phyloP scores from a whole-genome alignment of 2,329 filamentous ascomycete species.

The Colletotrichum endophyticum region DNA sequence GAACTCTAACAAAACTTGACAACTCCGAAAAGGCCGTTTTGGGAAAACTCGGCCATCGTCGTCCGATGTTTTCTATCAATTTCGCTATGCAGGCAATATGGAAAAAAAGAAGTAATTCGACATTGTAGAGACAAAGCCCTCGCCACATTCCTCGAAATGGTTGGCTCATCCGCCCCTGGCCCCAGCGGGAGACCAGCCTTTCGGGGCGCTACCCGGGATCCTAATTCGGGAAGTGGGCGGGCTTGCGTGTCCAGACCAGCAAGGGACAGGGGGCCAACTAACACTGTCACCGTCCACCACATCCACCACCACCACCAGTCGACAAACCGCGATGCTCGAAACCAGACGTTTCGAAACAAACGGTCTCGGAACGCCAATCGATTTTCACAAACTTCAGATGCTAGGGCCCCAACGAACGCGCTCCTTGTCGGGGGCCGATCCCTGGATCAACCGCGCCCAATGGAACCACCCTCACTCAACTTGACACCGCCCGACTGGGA shows the following conservation, averaged over 20 bases:
- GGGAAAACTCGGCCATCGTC: background rate
- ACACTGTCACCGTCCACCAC: background rate
- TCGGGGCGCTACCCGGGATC: slow-evolving; percentile 1
- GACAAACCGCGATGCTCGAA: background rate
- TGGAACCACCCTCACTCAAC: slow-evolving; percentile 6
- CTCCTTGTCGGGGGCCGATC: background rate
- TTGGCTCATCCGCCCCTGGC: background rate
- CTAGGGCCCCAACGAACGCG: background rate
- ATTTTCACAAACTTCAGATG: background rate
- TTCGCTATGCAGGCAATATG: background rate
- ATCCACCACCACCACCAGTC: background rate
- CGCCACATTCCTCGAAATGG: background rate
- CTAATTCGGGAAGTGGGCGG: slow-evolving; percentile 16
- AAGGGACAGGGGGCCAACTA: background rate
- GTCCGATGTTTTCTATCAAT: background rate
- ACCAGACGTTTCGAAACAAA: slow-evolving; percentile 12
- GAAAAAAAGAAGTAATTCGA: background rate
- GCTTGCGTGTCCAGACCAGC: slow-evolving; percentile 7
- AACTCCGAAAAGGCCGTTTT: background rate
- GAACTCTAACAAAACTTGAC: background rate
- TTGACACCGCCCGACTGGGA: slow-evolving; percentile 3
- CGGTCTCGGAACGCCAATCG: background rate
- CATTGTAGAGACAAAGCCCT: background rate
- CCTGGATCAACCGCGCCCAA: background rate
- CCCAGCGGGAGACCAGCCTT: background rate